Evolutionary conservation across 192 early-diverging fungal species (phyloP), one percentile per base, ranked within the genome.

Genomic region (Cladochytrium replicatum): DNA sequence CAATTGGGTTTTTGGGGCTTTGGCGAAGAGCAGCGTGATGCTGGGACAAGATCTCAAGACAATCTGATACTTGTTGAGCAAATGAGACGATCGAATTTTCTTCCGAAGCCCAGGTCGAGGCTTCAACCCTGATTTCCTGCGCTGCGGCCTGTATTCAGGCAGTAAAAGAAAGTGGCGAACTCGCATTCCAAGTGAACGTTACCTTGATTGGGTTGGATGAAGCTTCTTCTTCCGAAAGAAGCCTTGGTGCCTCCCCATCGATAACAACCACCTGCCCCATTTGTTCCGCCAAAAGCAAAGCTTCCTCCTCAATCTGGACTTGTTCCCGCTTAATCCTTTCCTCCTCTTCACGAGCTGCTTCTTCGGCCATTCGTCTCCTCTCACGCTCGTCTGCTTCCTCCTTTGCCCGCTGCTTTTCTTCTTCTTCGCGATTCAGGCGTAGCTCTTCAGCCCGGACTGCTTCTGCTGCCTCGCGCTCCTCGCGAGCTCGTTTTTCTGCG

Each of bases 41-140:
- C 13, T 44, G 27, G 4, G 58, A 55, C n/a, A 77, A 61, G 25
- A 53, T 46, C 23, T 40, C 32, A 15, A 77, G 53, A 7, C 43
- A 44, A 13, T 60, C 29, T 2, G 68, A 67, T 40, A 77, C 63
- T 15, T 53, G 43, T 3, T 41, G 46, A 29, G 60, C 57, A 8
- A 55, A 44, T n/a, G 40, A 19, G 6, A 77, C 55, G 40, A 77
- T 60, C 9, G 61, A 51, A 57, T 77, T 77, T 7, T 63, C 53
- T 22, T 51, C 52, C 9, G 57, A 2, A 1, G 62, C 46, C 67
- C 68, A 77, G 46, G 58, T 34, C 29, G 69, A 66, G 0, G 71
- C 59, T 42, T 64, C 71, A 29, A 77, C 68, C 39, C 60, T 63
- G 34, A 77, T 63, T 50, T 77, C 71, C 48, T 74, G 70, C 1